Base-by-base conservation (phyloP, 2,329 filamentous ascomycete genomes). In the Diplodia sapinea region DNA sequence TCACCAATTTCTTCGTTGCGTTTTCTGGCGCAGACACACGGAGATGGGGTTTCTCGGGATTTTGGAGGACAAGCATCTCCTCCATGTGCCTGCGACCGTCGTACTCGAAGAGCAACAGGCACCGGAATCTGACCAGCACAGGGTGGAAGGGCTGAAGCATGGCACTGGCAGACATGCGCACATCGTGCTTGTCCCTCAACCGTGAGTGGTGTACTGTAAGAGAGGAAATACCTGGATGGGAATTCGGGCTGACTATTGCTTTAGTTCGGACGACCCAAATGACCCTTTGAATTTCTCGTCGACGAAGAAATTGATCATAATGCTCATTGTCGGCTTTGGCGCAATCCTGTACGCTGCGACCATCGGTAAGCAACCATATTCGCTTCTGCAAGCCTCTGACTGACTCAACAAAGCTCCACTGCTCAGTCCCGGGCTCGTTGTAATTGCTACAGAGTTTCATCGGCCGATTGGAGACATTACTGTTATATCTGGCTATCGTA, bases 251-350 rank as follows among this genome's bases (percentile, higher is more conserved):
- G 36, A 49, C 56, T 3, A 3, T 49, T 17, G 13, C 20, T 5
- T 26, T 17, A 74, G 73, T 26, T 74, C 72, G 5, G 72, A 73
- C 33, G 76, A 78, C 55, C 76, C 75, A 17, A 78, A 78, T 57
- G 77, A 79, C 68, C 77, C 77, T 2, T 68, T 79, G 1, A 79
- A 79, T 40, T 79, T 75, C 75, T 70, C 76, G 0, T 68, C 66
- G 4, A 70, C 71, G 2, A 77, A 77, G 72, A 79, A 79, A 70
- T 55, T 73, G 33, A 65, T 68, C 63, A 73, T 79, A 66, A 76
- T 77, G 70, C 50, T 68, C 65, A 77, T 78, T 59, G 72, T 78
- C 38, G 71, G 71, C 8, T 77, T 74, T 38, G 77, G 77, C 4
- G 74, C 76, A 0, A 70, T 74, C 6, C 72, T 79, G 15, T 79